A percentile compares a stretch with the other conserved stretches of the same genome.
phyloP scores from a whole-genome alignment of 768 basidiomycete genomes.

The Kwoniella heveanensis region DNA sequence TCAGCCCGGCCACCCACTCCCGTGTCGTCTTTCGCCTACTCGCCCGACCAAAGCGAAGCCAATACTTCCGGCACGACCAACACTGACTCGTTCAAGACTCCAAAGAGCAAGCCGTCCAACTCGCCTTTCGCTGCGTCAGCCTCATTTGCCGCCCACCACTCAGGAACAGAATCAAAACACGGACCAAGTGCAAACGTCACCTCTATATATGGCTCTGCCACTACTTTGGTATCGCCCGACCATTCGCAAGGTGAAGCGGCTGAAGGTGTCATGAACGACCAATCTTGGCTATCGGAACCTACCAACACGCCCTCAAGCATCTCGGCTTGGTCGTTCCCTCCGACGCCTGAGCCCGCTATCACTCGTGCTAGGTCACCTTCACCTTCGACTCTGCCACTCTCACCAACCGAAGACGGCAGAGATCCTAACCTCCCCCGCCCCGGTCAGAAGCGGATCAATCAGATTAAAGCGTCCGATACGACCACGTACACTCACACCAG shows the following conservation, averaged over 20 bases:
- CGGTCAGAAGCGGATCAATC: constrained; percentile 1
- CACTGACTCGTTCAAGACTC: constrained; percentile 24
- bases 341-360: constrained; percentile 35
- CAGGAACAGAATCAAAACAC: neutral
- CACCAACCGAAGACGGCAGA: constrained; percentile 3
- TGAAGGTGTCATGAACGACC: constrained; percentile 10
- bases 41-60: constrained; percentile 1
- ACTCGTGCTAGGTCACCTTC: constrained; percentile 30
- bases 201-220: neutral
- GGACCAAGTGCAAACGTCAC: neutral
- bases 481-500: constrained; percentile 24
- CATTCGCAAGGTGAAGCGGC: constrained; percentile 9
- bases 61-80: constrained; percentile 1
- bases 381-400: constrained; percentile 6
- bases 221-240: constrained; percentile 7
- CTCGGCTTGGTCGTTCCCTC: constrained; percentile 34
- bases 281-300: constrained; percentile 38
- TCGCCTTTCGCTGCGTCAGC: constrained; percentile 15
- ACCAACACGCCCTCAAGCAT: constrained; percentile 37
- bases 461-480: constrained; percentile 12
- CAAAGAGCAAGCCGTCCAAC: constrained; percentile 20
- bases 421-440: constrained; percentile 16
- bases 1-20: constrained; percentile 35
- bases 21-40: constrained; percentile 39
- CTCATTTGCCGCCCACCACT: constrained; percentile 4